Evolutionary conservation across 73 alveolate genomes (phyloP), one percentile per base, ranked within the genome.

Genomic region (Breviolum minutum): DNA sequence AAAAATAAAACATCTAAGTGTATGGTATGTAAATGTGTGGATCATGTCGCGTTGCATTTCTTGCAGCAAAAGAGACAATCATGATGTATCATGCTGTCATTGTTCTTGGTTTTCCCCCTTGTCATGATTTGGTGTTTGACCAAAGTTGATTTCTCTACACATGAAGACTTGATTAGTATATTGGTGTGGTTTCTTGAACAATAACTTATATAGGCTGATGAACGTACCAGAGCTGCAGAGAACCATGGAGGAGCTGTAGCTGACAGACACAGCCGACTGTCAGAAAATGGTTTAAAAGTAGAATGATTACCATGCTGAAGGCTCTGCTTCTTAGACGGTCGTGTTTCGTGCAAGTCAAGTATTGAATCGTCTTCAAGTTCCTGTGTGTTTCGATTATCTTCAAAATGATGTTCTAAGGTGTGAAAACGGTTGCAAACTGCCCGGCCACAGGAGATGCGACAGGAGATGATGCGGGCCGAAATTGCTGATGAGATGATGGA

Each of bases 401-500:
- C 81, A 77, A 27, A 16, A 17, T 6, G 32, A 40, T 17, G 66
- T 19, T 40, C 12, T 6, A 40, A 40, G 54, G 54, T 40, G 54
- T 40, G 54, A 40, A 40, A 40, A 3, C 54, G 0, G 54, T 40
- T 40, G 0, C 54, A 0, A 40, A 40, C 54, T 40, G 54, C 54
- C 54, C 8, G 13, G 48, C 13, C 7, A 9, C 62, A 88, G 95
- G 95, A 91, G 64, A 91, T 91, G 97, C 87, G 97, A 17, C 88
- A 71, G 60, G 97, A 91, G 89, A 91, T 91, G 97, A 74, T 74
- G 88, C 87, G 97, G 6, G 97, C 97, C 11, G 97, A 91, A 68
- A 91, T 91, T 19, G 88, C 97, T 7, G 97, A 91, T 61, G 97
- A 91, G 89, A 91, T 91, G 97, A 91, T 91, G 97, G 97, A 91